Base-by-base conservation (phyloP, 345 rosid species). In the Abelmoschus esculentus region DNA sequence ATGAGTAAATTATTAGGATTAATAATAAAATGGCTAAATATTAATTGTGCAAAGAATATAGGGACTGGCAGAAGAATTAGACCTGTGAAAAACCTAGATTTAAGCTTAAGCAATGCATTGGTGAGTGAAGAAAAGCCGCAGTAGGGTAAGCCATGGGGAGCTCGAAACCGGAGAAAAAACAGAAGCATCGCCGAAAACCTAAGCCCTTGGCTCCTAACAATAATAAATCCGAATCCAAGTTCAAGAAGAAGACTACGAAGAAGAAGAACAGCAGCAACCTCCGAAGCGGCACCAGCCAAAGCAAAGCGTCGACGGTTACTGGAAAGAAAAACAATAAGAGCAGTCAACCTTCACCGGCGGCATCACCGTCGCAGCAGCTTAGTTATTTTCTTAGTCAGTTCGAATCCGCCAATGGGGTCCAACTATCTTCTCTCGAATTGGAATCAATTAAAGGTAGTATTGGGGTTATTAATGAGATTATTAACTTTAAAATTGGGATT, bases 391-490 rank as follows among this genome's bases (percentile, higher is more conserved):
- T 89, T 2, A 74, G 71, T 38, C 78, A 81, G 49, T 83, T 86
- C 57, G 83, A 87, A 61, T 87, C 93, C 14, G 86, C 87, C 79
- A 84, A 79, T 78, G 84, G 73, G 54, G 67, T 91, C 12, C 71
- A 74, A 28, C 86, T 89, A 7, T 89, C 93, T 64, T 81, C 90
- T 56, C 82, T 89, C 57, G 96, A 89, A 85, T 82, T 86, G 32
- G 90, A 91, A 70, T 78, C 91, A 31, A 78, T 87, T 32, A 80
- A 73, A 75, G 96, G 93, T 54, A 55, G 29, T 18, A 13, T 65
- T 65, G 29, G 3, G 46, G 47, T 36, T 44, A 44, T 44, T 40
- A 40, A 22, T 65, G 69, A 22, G 12, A 7, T 26, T 22, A 65
- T 65, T 13, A 44, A 44, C 29, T 31, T 65, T 26, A 22, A 64